Percentiles rank a stretch among this genome's conserved stretches.
phyloP scores from a whole-genome alignment of 495 filamentous ascomycete genomes.

The Tuber borchii region DNA sequence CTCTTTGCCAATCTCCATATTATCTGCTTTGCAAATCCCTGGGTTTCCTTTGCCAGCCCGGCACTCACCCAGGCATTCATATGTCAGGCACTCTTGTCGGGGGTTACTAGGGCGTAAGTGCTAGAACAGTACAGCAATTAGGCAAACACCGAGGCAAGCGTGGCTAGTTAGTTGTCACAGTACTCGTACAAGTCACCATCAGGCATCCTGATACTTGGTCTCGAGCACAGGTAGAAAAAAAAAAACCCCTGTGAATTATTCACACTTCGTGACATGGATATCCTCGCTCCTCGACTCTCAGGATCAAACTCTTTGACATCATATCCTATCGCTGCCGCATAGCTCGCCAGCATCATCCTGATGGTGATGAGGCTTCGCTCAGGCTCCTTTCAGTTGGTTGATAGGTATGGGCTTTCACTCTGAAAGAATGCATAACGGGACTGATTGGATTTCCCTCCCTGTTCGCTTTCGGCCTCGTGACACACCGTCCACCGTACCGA shows the following conservation, averaged over 20 bases:
- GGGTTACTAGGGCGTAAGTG: no score
- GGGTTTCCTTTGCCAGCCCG: neutral
- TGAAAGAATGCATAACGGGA: constrained; percentile 12
- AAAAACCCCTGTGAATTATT: neutral
- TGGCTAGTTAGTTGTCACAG: neutral
- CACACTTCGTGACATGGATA: neutral
- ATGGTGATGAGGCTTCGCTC: constrained; percentile 14
- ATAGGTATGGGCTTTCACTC: constrained; percentile 13
- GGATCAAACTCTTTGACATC: constrained; percentile 26
- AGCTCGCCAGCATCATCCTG: constrained; percentile 9
- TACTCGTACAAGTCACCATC: neutral
- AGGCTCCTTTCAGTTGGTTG: constrained; percentile 19
- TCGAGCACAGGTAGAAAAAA: neutral
- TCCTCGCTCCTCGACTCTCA: constrained; percentile 18
- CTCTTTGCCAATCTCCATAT: neutral
- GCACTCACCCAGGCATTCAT: neutral
- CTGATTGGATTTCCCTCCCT: constrained; percentile 10
- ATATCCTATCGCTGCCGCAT: constrained; percentile 18
- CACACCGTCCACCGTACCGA: constrained; percentile 18
- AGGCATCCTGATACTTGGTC: neutral
- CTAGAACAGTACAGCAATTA: neutral
- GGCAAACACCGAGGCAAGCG: neutral
- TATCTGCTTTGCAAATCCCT: neutral
- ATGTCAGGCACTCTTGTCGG: neutral
- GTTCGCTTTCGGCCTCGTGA: constrained; percentile 32